Conservation (phyloP, 148 eudicot genomes). For the Linanthus parryae region DNA sequence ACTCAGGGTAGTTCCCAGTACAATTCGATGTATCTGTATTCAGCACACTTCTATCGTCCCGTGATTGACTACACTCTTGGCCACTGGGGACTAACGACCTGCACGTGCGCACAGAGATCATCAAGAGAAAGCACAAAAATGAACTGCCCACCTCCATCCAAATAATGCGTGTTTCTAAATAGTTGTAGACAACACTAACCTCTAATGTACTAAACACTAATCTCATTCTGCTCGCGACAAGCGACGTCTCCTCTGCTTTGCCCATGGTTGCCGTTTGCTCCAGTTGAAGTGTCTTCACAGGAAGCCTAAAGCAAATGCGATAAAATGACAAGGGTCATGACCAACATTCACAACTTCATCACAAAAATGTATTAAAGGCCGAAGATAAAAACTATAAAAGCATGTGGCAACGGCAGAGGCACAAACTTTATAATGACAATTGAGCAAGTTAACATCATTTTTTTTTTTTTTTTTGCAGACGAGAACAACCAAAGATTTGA, state of each 20-base stretch:
- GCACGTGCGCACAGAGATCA: conserved; percentile 11
- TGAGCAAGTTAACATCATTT: too few species aligned
- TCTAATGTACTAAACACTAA: conserved; percentile 93
- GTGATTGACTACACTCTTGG: conserved; percentile 40
- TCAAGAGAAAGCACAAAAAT: not conserved
- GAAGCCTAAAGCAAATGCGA: conserved; percentile 52
- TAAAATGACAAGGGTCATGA: not conserved
- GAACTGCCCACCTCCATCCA: not conserved
- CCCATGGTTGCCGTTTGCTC: conserved; percentile 94
- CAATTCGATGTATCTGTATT: too few species aligned
- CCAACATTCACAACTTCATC: not conserved
- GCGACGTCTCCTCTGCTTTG: conserved; percentile 76
- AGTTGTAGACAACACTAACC: conserved; percentile 24
- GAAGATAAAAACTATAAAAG: too few species aligned
- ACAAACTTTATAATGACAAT: too few species aligned
- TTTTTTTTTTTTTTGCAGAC: too few species aligned
- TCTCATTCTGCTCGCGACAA: conserved; percentile 94
- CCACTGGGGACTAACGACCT: conserved; percentile 99
- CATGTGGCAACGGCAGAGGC: too few species aligned
- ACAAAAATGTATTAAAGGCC: too few species aligned
- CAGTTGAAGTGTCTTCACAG: conserved; percentile 92
- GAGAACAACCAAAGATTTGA: not conserved
- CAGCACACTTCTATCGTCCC: not conserved
- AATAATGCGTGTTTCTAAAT: not conserved
- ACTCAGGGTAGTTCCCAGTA: too few species aligned